A percentile compares a stretch with the other conserved stretches of the same genome.
phyloP scores from a whole-genome alignment of 1,284 basidiomycete species.

The Boletus coffeatus region DNA sequence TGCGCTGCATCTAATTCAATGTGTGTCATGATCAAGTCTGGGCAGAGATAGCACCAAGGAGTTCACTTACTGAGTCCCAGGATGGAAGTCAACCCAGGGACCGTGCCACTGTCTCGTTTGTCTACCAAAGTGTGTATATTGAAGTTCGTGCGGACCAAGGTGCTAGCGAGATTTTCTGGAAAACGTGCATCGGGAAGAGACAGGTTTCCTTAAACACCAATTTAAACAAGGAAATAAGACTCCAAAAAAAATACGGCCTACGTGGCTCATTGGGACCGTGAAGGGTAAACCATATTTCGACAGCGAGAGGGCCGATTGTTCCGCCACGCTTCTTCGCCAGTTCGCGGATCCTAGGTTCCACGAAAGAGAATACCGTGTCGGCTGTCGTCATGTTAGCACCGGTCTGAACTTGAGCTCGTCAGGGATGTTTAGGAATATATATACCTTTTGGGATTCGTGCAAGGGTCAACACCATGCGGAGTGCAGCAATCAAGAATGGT shows the following conservation, averaged over 20 bases:
- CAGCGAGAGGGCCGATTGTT: background rate
- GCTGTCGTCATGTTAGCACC: background rate
- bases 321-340: background rate
- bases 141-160: background rate
- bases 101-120: background rate
- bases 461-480: background rate
- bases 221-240: background rate
- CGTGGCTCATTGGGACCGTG: background rate
- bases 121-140: background rate
- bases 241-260: background rate
- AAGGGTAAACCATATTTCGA: background rate
- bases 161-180: background rate
- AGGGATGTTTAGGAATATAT: background rate
- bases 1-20: constrained; percentile 4
- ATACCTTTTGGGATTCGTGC: background rate
- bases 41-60: background rate
- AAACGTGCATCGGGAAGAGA: background rate
- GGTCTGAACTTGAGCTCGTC: background rate
- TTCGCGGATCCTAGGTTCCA: background rate
- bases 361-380: background rate
- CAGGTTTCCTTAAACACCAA: background rate
- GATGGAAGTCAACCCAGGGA: background rate
- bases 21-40: background rate
- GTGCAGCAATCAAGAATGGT: background rate
- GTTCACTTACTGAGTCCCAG: background rate